Evolutionary conservation across 306 rosid species (phyloP), one percentile per base, ranked within the genome.

Genomic region (Psophocarpus tetragonolobus): DNA sequence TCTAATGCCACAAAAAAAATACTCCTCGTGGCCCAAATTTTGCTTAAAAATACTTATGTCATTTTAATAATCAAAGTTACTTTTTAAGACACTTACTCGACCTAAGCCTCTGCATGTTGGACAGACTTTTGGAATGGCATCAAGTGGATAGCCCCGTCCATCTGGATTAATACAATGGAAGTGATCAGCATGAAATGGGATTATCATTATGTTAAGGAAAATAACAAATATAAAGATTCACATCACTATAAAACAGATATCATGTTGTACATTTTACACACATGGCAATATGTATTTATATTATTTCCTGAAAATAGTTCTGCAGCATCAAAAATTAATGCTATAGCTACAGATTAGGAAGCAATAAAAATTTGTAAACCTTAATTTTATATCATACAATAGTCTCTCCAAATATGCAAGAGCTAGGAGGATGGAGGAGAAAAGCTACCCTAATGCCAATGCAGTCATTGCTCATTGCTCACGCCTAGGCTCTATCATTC

Each of bases 61-160:
- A 77, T 63, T 80, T 69, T 26, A 38, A 71, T 80, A 21, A 73
- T 74, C 73, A 81, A 48, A 14, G 18, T 57, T 66, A 68, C 81
- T 57, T 80, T 79, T 50, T 35, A 81, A 86, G 75, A 78, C 76
- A 91, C 99, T 95, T 91, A 95, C 99, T 80, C 94, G 90, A 77
- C 99, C 99, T 77, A 77, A 45, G 72, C 99, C 99, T 87, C 97
- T 83, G 83, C 99, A 92, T 35, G 91, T 91, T 77, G 90, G 92
- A 89, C 99, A 95, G 48, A 86, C 89, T 77, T 80, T 82, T 78
- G 88, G 87, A 81, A 82, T 84, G 78, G 97, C 96, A 76, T 87
- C 73, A 57, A 58, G 85, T 14, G 97, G 86, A 88, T 85, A 81
- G 76, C 97, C 99, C 71, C n/a, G 84, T 41, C 96, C 99, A 88